Evolutionary conservation across 495 filamentous ascomycete genomes (phyloP), one percentile per base, ranked within the genome.

Genomic region (Trichocladium uniseriatum): DNA sequence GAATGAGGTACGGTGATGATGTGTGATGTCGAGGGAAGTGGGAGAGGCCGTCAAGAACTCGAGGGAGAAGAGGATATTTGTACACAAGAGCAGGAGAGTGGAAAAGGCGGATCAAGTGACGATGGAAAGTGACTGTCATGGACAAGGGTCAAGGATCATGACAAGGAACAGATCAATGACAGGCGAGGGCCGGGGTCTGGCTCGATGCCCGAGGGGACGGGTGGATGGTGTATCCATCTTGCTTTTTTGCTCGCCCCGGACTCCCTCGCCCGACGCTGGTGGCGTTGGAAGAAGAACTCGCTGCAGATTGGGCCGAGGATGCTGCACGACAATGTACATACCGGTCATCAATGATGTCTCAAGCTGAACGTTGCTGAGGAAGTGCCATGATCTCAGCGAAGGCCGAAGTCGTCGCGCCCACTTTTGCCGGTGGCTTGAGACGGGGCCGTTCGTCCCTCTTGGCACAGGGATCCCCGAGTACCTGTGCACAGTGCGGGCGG

Each of bases 401-500:
- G 44, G 38, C 34, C 37, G 21, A 56, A 22, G 43, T 44, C 27
- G 39, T 38, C 19, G 32, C 54, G 46, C 55, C 52, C 53, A 49
- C 38, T 48, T 34, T 40, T 19, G 29, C 39, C 42, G 35, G 29
- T 6, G 22, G 46, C 39, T 37, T 54, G 41, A 45, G 49, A 38
- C 48, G 39, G 40, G 28, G 54, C 45, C 40, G 53, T 49, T 43
- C 35, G 24, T 47, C 19, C 43, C 28, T 22, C 54, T 56, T 59
- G 52, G 48, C 47, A 39, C 8, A 13, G 44, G 24, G 32, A 38
- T n/a, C n/a, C n/a, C n/a, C n/a, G 37, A 45, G 52, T 61, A 57
- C 53, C 49, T 54, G 49, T 22, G 40, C 58, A 67, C 62, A 67
- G 64, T 67, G 62, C 55, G 60, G 10, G 43, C 38, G 43, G 24